Percentiles rank a stretch among this genome's conserved stretches.
These are phyloP conservation scores for Panicum miliaceum DNA, from an alignment of 176 grass and related monocot genomes.

Conservation along the genomic window DNA sequence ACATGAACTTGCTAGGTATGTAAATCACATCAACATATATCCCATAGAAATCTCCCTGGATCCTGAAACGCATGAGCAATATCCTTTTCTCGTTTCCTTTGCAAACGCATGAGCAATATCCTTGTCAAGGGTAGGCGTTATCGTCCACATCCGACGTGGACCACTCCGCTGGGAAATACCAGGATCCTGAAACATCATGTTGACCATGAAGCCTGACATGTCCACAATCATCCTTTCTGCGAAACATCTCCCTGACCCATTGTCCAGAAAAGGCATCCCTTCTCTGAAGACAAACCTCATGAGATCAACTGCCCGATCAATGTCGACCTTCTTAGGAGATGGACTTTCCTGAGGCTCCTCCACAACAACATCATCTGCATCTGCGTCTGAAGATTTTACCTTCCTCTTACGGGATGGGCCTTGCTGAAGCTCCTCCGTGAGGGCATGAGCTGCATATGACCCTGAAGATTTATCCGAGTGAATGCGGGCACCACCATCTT, in stretches of 20 bases:
- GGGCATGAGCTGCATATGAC: neutral
- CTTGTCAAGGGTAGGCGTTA: constrained; percentile 26
- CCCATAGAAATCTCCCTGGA: constrained; percentile 42
- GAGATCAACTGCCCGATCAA: constrained; percentile 23
- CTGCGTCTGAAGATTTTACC: constrained; percentile 19
- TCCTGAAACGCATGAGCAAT: constrained; percentile 35
- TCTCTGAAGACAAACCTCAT: constrained; percentile 41
- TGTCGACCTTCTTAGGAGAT: constrained; percentile 11
- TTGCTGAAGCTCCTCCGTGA: neutral
- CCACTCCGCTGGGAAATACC: neutral
- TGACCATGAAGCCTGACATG: constrained; percentile 26
- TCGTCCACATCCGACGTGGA: neutral
- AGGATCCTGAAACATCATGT: neutral
- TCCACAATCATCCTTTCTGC: constrained; percentile 32
- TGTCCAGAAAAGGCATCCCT: constrained; percentile 44
- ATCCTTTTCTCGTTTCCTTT: constrained; percentile 35
- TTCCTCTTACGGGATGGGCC: neutral
- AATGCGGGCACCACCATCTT: neutral
- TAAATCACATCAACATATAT: constrained; percentile 23
- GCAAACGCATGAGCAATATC: constrained; percentile 36
- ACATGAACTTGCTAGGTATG: neutral
- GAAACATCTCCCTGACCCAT: constrained; percentile 42
- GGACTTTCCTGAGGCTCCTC: neutral
- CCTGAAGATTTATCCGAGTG: constrained; percentile 12
- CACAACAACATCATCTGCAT: neutral